These are phyloP conservation scores for Globisporangium cederbergense DNA, from an alignment of 352 stramenopile genomes.

Conservation along the genomic window DNA sequence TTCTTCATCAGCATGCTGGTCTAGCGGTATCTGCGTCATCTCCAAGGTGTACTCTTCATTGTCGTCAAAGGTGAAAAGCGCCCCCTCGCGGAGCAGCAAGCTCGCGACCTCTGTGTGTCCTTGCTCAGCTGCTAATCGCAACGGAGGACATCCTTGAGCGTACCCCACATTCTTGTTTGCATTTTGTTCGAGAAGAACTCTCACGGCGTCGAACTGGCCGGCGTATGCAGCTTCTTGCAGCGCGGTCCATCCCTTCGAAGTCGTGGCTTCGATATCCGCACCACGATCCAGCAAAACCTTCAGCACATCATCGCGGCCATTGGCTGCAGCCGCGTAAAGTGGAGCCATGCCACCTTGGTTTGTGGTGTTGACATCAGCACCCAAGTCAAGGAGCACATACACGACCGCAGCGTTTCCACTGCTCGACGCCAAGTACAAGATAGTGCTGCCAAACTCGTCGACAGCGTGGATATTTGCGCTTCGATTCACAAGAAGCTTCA, in stretches of 20 bases:
- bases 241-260: not conserved
- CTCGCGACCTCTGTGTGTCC: not conserved
- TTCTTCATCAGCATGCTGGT: not conserved
- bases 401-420: not conserved
- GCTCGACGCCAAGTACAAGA: not conserved
- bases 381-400: not conserved
- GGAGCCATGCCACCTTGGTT: not conserved
- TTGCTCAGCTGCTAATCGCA: not conserved
- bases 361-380: not conserved
- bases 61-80: not conserved
- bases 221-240: not conserved
- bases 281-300: not conserved
- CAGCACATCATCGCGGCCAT: not conserved
- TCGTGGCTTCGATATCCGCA: not conserved
- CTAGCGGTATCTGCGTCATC: not conserved
- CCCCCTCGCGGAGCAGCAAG: not conserved
- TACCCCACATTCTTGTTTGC: not conserved
- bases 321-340: not conserved
- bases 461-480: not conserved
- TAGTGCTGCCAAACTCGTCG: not conserved
- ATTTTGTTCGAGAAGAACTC: not conserved
- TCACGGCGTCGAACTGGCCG: not conserved
- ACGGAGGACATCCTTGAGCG: not conserved
- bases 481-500: not conserved
- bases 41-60: not conserved